phyloP scores from a whole-genome alignment of 305 asterid genomes.

The Fraxinus dipetala region DNA sequence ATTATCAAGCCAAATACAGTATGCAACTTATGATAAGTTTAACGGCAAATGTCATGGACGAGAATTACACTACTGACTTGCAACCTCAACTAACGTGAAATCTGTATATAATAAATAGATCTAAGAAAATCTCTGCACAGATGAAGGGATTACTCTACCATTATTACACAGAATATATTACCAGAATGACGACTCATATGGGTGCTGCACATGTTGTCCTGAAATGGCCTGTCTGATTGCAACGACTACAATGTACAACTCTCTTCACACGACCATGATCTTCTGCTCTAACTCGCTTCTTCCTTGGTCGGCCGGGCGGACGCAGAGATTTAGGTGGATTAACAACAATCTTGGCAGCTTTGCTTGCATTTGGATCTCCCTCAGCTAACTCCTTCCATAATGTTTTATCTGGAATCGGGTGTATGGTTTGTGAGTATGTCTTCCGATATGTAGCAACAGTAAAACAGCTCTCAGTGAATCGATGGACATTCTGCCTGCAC shows the following conservation, averaged over 20 bases:
- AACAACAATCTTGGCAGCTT: constrained; percentile 42
- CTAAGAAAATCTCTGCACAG: constrained; percentile 42
- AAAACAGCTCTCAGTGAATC: constrained; percentile 94
- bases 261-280: constrained; percentile 86
- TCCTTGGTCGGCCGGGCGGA: constrained; percentile 84
- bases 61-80: constrained; percentile 5
- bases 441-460: constrained; percentile 81
- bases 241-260: constrained; percentile 88
- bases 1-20: constrained; percentile 17
- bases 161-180: constrained; percentile 20
- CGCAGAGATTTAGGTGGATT: constrained; percentile 86
- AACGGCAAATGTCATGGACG: constrained; percentile 5
- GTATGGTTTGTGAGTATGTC: constrained; percentile 86
- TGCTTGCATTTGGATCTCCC: constrained; percentile 46
- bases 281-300: constrained; percentile 86
- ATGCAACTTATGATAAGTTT: constrained; percentile 3
- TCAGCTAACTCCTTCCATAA: constrained; percentile 75
- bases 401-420: constrained; percentile 84
- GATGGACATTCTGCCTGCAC: constrained; percentile 85
- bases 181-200: constrained; percentile 38
- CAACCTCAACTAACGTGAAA: constrained; percentile 27
- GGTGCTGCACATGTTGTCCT: constrained; percentile 90
- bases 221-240: constrained; percentile 89
- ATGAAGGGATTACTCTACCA: constrained; percentile 16
- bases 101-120: constrained; percentile 19